Conservation (phyloP, 495 filamentous ascomycete genomes). For the Talaromyces proteolyticus region DNA sequence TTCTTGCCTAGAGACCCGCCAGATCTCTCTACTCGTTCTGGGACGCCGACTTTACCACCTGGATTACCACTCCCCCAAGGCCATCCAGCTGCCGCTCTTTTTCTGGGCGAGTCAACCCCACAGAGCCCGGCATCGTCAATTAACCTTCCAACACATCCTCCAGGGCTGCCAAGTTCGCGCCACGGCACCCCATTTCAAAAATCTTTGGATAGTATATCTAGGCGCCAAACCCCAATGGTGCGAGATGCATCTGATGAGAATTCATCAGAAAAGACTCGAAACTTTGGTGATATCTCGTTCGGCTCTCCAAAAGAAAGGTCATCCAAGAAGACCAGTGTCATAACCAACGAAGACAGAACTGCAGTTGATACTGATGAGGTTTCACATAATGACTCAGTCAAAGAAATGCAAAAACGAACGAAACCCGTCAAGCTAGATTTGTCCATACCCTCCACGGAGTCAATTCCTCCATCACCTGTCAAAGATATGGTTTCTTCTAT, state of each 20-base stretch:
- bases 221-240: slow-evolving; percentile 14
- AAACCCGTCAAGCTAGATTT: slow-evolving; percentile 30
- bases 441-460: slow-evolving; percentile 8
- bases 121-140: slow-evolving; percentile 27
- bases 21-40: slow-evolving; percentile 27
- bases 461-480: slow-evolving; percentile 11
- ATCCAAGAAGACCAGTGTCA: slow-evolving; percentile 17
- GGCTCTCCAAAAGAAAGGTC: slow-evolving; percentile 38
- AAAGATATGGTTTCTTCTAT: slow-evolving; percentile 15
- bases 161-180: slow-evolving; percentile 24
- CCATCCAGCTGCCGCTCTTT: slow-evolving; percentile 39
- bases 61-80: slow-evolving; percentile 55
- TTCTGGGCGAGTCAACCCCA: slow-evolving; percentile 27
- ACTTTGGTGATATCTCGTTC: slow-evolving; percentile 34
- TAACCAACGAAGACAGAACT: slow-evolving; percentile 15
- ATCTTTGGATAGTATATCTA: slow-evolving; percentile 14
- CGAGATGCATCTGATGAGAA: slow-evolving; percentile 12
- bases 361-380: slow-evolving; percentile 13
- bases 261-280: slow-evolving; percentile 19
- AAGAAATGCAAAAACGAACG: slow-evolving; percentile 11
- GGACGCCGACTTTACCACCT: slow-evolving; percentile 59
- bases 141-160: slow-evolving; percentile 20
- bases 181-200: slow-evolving; percentile 24
- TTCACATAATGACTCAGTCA: background rate
- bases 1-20: slow-evolving; percentile 28